Base-by-base conservation (phyloP, 108 stramenopile genomes). In the Fistulifera solaris region DNA sequence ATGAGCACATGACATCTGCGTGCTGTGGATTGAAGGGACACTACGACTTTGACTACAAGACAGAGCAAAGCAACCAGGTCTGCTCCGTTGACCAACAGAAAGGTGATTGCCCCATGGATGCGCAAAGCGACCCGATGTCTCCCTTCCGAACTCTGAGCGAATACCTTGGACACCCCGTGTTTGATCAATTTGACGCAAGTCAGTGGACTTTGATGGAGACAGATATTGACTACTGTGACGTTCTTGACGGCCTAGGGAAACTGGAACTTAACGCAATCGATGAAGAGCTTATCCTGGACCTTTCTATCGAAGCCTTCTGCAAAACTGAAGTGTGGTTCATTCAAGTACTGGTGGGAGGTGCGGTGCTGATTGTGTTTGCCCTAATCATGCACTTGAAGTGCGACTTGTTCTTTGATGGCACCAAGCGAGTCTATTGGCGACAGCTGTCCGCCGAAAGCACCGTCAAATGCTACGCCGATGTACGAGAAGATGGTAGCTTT, bases 1-100 rank as follows among this genome's bases (percentile, higher is more conserved):
- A 46, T 27, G 24, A 31, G 18, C 19, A 16, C 3, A 56, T 73
- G 3, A 22, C 43, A 16, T 39, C 45, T 13, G 40, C 66, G 13
- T 73, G 72, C 24, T 73, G 72, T 57, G 72, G 72, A 7, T 40
- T 73, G 19, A 62, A 73, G 35, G 66, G 66, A 38, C 53, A 64
- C 49, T 35, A 35, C 31, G 31, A 35, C 31, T 35, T 35, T 35
- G 31, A 35, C 8, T 35, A 35, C 31, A 35, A 35, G 31, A 35
- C 31, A 8, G 31, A 35, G 31, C 31, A 35, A 35, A 35, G 31
- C 31, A 46, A 25, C 23, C 23, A 18, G 44, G 48, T 42, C 24
- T 54, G 24, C 27, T 16, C 42, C 27, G n/a, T 18, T 40, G 6
- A 40, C 27, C 52, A 40, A 27, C 15, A 39, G 38, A 16, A 23